Evolutionary conservation across 805 yeast species (phyloP), one percentile per base, ranked within the genome.

Genomic region (Starmerella apis): DNA sequence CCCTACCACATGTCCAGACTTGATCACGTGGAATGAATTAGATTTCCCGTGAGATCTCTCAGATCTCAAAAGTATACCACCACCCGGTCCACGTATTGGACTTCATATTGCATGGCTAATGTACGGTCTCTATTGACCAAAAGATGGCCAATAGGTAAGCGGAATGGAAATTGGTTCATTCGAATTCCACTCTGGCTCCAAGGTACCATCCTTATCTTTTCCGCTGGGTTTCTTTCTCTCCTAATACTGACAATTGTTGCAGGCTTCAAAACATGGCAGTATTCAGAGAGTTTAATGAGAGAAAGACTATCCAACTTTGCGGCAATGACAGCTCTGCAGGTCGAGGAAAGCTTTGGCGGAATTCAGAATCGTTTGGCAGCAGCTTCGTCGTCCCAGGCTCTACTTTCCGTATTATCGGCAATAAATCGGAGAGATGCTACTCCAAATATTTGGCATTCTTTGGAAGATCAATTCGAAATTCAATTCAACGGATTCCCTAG

Each of bases 101-200:
- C 6, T 10, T 11, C 19, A 3, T n/a, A 35, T 43, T 20, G 44
- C 32, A 41, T 41, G 44, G 44, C 33, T 25, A 25, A 41, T 41
- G 44, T 41, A n/a, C 28, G 43, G 22, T n/a, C 20, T 11, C 13
- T 38, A 13, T 42, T 42, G 50, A 46, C 39, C 37, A 41, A 10
- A 42, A 19, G 7, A 51, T 39, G 20, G 48, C 55, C 35, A 14
- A 30, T 16, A 5, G 46, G 46, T 13, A 43, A 43, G 20, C 25
- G 28, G 19, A 28, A 41, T 41, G 51, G 56, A 16, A 35, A 36
- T n/a, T 55, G 58, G 58, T 55, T 41, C 38, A 22, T 56, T 19
- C 44, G 59, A 2, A 32, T 56, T 2, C 59, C 59, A 13, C 30
- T 56, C 23, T 56, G 59, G 59, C 42, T 47, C 4, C 59, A 56